Percentiles rank a stretch among this genome's conserved stretches.
Conservation (phyloP, 345 rosid genomes). For the Hirschfeldia incana region DNA sequence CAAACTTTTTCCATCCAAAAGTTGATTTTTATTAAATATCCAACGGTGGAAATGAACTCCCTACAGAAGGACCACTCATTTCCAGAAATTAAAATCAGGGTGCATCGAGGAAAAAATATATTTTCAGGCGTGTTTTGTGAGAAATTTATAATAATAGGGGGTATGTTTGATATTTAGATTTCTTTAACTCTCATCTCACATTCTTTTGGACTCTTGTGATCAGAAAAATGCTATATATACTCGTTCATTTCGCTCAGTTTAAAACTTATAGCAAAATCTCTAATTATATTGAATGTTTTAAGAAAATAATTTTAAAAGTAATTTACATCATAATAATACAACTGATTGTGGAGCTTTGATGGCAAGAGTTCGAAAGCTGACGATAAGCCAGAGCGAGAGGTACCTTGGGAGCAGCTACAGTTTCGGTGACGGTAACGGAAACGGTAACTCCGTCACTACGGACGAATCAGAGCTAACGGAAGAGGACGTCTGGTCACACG, state of each 20-base stretch:
- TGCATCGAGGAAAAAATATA: background rate
- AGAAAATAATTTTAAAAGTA: background rate
- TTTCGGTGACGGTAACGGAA: slow-evolving; percentile 33
- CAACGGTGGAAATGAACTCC: slow-evolving; percentile 18
- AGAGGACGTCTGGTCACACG: slow-evolving; percentile 86
- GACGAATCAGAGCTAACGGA: slow-evolving; percentile 65
- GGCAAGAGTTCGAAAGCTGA: slow-evolving; percentile 69
- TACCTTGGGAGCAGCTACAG: slow-evolving; percentile 50
- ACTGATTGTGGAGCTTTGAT: slow-evolving; percentile 13
- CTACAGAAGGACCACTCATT: slow-evolving; percentile 22
- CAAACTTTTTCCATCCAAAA: slow-evolving; percentile 15
- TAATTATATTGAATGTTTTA: slow-evolving; percentile 12
- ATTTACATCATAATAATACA: background rate
- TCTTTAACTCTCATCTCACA: background rate
- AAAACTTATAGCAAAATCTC: slow-evolving; percentile 38
- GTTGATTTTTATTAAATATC: slow-evolving; percentile 16
- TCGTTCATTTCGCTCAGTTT: slow-evolving; percentile 29
- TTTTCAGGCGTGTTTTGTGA: background rate
- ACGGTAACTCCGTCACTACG: slow-evolving; percentile 33
- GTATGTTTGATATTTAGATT: background rate
- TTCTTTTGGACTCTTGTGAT: slow-evolving; percentile 29
- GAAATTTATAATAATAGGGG: background rate
- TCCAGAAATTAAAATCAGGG: background rate
- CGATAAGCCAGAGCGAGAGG: slow-evolving; percentile 77
- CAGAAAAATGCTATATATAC: slow-evolving; percentile 36